Conservation (phyloP, 1,139 yeast genomes). For the Debaryomyces psychrophilus region DNA sequence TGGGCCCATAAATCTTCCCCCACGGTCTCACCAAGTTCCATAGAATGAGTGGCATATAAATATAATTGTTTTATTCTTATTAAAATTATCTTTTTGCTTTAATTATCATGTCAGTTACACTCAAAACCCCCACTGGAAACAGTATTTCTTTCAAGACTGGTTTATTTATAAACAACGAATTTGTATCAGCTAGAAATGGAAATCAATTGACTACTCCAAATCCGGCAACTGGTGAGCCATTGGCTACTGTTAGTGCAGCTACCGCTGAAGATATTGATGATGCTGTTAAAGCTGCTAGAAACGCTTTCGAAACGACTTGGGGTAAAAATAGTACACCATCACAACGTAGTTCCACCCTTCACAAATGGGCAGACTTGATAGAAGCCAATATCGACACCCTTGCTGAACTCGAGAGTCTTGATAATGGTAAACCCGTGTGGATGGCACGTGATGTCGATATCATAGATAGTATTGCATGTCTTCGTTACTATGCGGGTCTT, state of each 20-base stretch:
- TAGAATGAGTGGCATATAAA: neutral
- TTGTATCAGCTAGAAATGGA: conserved; percentile 51
- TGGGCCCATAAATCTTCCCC: neutral
- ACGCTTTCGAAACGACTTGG: conserved; percentile 49
- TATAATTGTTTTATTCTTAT: neutral
- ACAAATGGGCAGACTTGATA: conserved; percentile 58
- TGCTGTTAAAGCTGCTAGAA: conserved; percentile 60
- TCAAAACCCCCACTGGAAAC: conserved; percentile 18
- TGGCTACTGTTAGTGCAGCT: conserved; percentile 58
- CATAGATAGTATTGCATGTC: conserved; percentile 50
- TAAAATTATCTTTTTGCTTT: neutral
- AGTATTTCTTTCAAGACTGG: conserved; percentile 40
- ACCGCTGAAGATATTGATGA: conserved; percentile 57
- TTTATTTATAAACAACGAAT: conserved; percentile 70
- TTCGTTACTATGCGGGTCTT: conserved; percentile 72
- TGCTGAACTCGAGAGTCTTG: conserved; percentile 66
- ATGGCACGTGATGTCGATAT: conserved; percentile 47
- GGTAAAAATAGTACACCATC: conserved; percentile 39
- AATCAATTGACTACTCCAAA: conserved; percentile 55
- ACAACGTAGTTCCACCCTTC: conserved; percentile 49
- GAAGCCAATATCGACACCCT: conserved; percentile 54
- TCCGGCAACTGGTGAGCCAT: conserved; percentile 60
- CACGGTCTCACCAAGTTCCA: neutral
- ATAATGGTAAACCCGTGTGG: conserved; percentile 67
- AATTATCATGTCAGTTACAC: conserved; percentile 16